These are phyloP conservation scores for Wickerhamomyces bovis DNA, from an alignment of 805 yeast species.

Conservation along the genomic window DNA sequence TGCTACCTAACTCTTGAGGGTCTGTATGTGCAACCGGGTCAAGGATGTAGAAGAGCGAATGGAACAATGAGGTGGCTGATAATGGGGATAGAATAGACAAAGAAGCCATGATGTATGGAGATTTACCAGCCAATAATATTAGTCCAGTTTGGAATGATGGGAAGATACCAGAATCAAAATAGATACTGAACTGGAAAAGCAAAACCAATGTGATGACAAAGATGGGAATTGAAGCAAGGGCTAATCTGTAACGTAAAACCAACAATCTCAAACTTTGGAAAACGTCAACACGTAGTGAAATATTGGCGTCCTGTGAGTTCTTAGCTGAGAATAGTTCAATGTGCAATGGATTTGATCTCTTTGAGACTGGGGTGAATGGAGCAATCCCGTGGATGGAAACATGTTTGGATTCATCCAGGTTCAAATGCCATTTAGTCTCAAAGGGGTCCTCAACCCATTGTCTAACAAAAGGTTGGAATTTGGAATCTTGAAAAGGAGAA, in stretches of 20 bases:
- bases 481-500: background rate
- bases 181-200: constrained; percentile 47
- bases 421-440: constrained; percentile 78
- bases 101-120: constrained; percentile 21
- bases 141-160: constrained; percentile 44
- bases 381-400: constrained; percentile 57
- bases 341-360: constrained; percentile 25
- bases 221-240: constrained; percentile 64
- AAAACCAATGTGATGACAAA: constrained; percentile 48
- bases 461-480: constrained; percentile 57
- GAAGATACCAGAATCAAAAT: constrained; percentile 32
- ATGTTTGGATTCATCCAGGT: constrained; percentile 35
- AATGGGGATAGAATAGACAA: constrained; percentile 36
- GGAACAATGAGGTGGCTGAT: constrained; percentile 30
- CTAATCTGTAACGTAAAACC: constrained; percentile 71
- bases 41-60: constrained; percentile 33
- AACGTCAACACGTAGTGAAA: constrained; percentile 37
- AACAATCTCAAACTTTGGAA: constrained; percentile 58
- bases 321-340: constrained; percentile 29
- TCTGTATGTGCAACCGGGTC: constrained; percentile 52
- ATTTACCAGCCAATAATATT: constrained; percentile 26
- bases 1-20: constrained; percentile 34
- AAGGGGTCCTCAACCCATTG: constrained; percentile 59
- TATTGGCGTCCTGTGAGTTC: background rate
- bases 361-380: constrained; percentile 55